Evolutionary conservation across 257 asterid genomes (phyloP), one percentile per base, ranked within the genome.

Genomic region (Nicotiana tomentosiformis): DNA sequence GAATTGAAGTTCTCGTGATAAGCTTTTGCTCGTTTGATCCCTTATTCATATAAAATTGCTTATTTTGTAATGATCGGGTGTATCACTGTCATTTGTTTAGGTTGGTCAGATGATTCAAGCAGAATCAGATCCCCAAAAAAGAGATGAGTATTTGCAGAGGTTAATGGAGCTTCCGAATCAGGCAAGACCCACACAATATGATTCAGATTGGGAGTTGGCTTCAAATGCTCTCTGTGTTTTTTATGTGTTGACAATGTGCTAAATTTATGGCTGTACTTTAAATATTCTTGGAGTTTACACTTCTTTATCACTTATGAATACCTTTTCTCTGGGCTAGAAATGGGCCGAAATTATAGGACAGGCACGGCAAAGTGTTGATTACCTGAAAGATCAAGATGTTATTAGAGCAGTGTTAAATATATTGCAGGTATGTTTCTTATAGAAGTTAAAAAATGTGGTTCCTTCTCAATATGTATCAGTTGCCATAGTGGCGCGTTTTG

Each of bases 61-160:
- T 53, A 53, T 53, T 53, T 53, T 14, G 18, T 53, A 11, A 12
- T 53, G 58, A 53, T 11, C 5, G 58, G 5, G 17, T 53, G 58
- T 53, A 10, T 53, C 17, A 15, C 58, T 74, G 23, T 23, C 61
- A 17, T 49, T 49, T 37, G 66, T 79, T 82, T 82, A 96, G 99
- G 99, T 96, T 88, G 97, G 94, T 66, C 88, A 90, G 76, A 94
- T 96, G 99, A 93, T 96, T 81, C 99, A 93, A 87, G 98, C 98
- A 14, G 99, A 96, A 86, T 35, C 98, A 70, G 98, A 93, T 86
- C 95, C 98, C 46, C 92, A 87, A 82, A 96, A 91, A 90, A 91
- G 99, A 88, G 98, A 92, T 60, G 98, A 96, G 85, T 96, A 92
- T 87, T 83, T 96, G 85, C 94, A 87, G 87, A 91, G 98, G 89